phyloP scores from a whole-genome alignment of 2,329 filamentous ascomycete species.

The Ascochyta pisi region DNA sequence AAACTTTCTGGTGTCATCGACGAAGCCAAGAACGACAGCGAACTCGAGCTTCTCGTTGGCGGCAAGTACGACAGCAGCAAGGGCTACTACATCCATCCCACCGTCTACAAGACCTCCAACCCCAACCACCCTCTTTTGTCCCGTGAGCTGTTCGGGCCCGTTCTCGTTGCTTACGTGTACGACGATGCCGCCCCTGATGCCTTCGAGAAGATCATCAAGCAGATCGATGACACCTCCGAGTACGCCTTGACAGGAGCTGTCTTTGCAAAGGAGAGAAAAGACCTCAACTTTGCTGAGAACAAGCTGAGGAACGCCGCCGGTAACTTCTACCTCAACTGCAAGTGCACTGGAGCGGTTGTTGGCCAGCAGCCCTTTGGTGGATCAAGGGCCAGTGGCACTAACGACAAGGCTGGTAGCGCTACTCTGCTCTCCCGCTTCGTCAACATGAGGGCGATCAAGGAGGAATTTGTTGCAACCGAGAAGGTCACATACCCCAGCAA shows the following conservation, averaged over 20 bases:
- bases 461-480: conserved; percentile 58
- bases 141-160: conserved; percentile 82
- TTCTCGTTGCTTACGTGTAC: conserved; percentile 79
- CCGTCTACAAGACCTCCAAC: conserved; percentile 78
- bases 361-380: conserved; percentile 62
- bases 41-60: conserved; percentile 75
- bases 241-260: conserved; percentile 81
- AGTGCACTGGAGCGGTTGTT: conserved; percentile 64
- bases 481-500: conserved; percentile 63
- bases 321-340: conserved; percentile 88
- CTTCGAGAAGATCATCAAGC: conserved; percentile 65
- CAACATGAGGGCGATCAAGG: conserved; percentile 63
- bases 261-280: conserved; percentile 73
- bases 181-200: conserved; percentile 67
- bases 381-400: conserved; percentile 63
- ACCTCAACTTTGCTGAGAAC: conserved; percentile 72
- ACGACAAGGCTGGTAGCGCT: conserved; percentile 64
- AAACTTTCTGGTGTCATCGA: conserved; percentile 81
- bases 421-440: conserved; percentile 61
- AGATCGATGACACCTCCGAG: conserved; percentile 74
- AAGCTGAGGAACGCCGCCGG: conserved; percentile 75
- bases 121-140: conserved; percentile 76
- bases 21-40: conserved; percentile 75
- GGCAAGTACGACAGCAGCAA: conserved; percentile 78
- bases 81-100: conserved; percentile 85